Evolutionary conservation across 768 basidiomycete genomes (phyloP).

Genomic region (Pholiota conissans): DNA sequence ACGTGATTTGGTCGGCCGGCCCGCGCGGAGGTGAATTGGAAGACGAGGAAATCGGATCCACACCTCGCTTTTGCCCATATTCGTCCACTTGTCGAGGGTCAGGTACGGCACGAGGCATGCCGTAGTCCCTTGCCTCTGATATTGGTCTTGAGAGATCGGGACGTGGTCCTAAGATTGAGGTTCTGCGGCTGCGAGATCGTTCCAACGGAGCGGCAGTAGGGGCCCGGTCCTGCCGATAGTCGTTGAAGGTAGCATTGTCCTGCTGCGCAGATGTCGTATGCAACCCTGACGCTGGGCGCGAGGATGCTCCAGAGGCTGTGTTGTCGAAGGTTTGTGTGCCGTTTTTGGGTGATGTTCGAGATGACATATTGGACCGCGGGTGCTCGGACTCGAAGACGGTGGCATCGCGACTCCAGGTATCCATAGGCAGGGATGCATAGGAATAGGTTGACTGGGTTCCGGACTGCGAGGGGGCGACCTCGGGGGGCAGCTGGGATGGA

Average conservation of each 20-base stretch:
- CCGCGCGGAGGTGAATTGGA: conserved; percentile 1
- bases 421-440: neutral
- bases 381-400: conserved; percentile 8
- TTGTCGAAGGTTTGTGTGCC: conserved; percentile 1
- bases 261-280: conserved; percentile 11
- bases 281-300: conserved; percentile 9
- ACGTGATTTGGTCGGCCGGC: neutral
- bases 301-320: neutral
- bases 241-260: conserved; percentile 1
- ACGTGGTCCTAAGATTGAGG: conserved; percentile 18
- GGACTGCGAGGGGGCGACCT: neutral
- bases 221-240: conserved; percentile 9
- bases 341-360: conserved; percentile 10
- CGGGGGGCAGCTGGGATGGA: conserved; percentile 17
- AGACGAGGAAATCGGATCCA: neutral
- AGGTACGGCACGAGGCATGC: conserved; percentile 1
- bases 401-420: conserved; percentile 16
- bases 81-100: conserved; percentile 11
- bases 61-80: neutral
- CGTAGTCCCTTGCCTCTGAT: conserved; percentile 15
- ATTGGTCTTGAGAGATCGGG: conserved; percentile 15
- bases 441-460: conserved; percentile 1
- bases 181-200: conserved; percentile 12
- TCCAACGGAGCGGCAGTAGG: neutral
- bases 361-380: neutral